Base-by-base conservation (phyloP, 495 filamentous ascomycete genomes). In the Staphylotrichum longicolle region DNA sequence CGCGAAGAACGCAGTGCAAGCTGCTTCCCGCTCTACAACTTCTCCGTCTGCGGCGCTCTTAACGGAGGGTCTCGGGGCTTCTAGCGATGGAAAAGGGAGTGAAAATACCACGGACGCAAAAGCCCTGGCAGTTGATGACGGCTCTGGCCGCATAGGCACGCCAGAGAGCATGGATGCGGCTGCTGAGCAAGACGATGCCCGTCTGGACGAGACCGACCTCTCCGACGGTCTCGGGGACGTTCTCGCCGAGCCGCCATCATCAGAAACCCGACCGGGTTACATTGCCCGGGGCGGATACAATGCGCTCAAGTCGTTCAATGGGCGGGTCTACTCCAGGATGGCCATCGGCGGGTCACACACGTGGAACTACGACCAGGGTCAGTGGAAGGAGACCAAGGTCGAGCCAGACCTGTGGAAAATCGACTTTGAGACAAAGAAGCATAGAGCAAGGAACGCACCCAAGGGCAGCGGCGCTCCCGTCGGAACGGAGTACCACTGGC, bases 371-470 rank as follows among this genome's bases (percentile, higher is more conserved):
- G 42, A 45, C 42, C 42, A 45, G 42, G 42, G 42, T n/a, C 42
- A 45, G 42, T 45, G 42, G 42, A 45, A 45, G 42, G 42, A 45
- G 14, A 45, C 42, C 42, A 45, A 45, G 42, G 42, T 45, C 9
- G 42, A 45, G 42, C 42, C 42, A 45, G 42, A 45, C 42, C 42
- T 45, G 42, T 45, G 42, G 42, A 45, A 45, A 45, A n/a, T 45
- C 42, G 42, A 45, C 9, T 45, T 45, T n/a, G 42, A 10, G 42
- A 45, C 42, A 5, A 45, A 11, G 14, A 45, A 45, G 14, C 42
- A n/a, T 12, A 10, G 42, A 12, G 42, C 42, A n/a, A 45, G 42
- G 14, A 45, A 45, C 14, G 42, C 42, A n/a, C 42, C 42, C 9
- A 45, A 45, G 42, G 42, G 42, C 9, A 45, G 42, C 42, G 42